Base-by-base conservation (phyloP, 179 eudicot genomes). In the Heliamphora pulchella region DNA sequence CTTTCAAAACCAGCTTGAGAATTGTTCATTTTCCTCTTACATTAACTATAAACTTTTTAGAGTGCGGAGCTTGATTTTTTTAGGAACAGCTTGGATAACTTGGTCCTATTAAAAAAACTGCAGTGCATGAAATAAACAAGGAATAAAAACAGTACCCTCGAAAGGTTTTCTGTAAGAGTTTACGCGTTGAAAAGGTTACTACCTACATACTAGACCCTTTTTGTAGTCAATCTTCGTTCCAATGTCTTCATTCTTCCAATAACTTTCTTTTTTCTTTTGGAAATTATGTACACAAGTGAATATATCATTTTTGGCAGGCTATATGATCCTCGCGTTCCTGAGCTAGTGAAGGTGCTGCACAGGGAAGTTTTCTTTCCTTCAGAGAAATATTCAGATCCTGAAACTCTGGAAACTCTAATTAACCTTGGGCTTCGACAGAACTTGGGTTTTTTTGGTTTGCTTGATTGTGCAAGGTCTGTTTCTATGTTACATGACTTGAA, bases 281-380 rank as follows among this genome's bases (percentile, higher is more conserved):
- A 57, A 7, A 46, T 41, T 11, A 46, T 48, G 4, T 18, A 44
- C 39, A 48, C 13, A 46, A 75, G 53, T 76, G 22, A 10, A 14
- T 39, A 73, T 54, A 67, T 79, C 57, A 41, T 71, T 44, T 71
- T 79, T 85, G 77, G 73, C 91, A 96, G 99, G 97, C 86, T 96
- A 67, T 96, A 96, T 87, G 99, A 96, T 91, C 97, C 97, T 83
- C 98, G 98, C 80, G 83, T 96, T 77, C 88, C 91, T 20, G 93
- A 90, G 91, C 86, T 96, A 57, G 88, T 84, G 69, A 66, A 85
- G 80, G 79, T 96, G 84, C 91, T 96, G 75, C 97, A 92, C 78
- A 81, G 80, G 75, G 97, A 84, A 43, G 89, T 82, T 69, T 96
- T 92, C 91, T 96, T 96, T 77, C 99, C 99, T 53, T 89, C 91